These are phyloP conservation scores for Ormosia emarginata DNA, from an alignment of 306 rosid species.

Conservation along the genomic window DNA sequence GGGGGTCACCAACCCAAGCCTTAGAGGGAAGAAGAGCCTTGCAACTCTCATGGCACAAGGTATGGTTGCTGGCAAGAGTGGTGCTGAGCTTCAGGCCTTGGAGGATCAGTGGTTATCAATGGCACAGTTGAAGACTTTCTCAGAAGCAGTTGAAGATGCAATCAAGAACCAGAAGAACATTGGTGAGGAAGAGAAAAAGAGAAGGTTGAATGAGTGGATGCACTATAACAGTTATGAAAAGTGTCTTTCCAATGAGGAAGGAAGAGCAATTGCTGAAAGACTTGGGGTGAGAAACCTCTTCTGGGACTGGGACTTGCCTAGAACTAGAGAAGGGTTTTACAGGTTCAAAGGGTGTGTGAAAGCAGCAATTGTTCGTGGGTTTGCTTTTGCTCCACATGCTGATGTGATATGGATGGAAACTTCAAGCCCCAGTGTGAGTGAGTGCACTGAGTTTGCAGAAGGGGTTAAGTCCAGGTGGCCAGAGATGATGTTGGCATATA, in stretches of 20 bases:
- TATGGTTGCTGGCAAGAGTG: conserved; percentile 66
- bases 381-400: conserved; percentile 77
- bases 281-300: conserved; percentile 62
- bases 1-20: conserved; percentile 68
- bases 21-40: conserved; percentile 46
- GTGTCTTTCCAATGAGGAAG: conserved; percentile 70
- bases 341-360: conserved; percentile 73
- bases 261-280: conserved; percentile 58
- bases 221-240: conserved; percentile 44
- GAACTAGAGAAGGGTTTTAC: conserved; percentile 97
- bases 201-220: conserved; percentile 68
- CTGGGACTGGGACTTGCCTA: conserved; percentile 94
- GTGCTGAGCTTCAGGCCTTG: conserved; percentile 69
- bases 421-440: conserved; percentile 57
- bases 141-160: conserved; percentile 66
- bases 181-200: conserved; percentile 52
- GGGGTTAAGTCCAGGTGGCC: conserved; percentile 64
- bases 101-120: conserved; percentile 70
- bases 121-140: conserved; percentile 75
- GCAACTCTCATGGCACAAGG: conserved; percentile 60
- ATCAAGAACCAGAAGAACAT: conserved; percentile 48
- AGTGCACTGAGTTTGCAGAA: conserved; percentile 70
- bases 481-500: conserved; percentile 73
- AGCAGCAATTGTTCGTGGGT: conserved; percentile 80
- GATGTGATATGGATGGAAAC: conserved; percentile 97